Evolutionary conservation across 2,329 filamentous ascomycete genomes (phyloP), one percentile per base, ranked within the genome.

Genomic region (Pleoardoris graminearum): DNA sequence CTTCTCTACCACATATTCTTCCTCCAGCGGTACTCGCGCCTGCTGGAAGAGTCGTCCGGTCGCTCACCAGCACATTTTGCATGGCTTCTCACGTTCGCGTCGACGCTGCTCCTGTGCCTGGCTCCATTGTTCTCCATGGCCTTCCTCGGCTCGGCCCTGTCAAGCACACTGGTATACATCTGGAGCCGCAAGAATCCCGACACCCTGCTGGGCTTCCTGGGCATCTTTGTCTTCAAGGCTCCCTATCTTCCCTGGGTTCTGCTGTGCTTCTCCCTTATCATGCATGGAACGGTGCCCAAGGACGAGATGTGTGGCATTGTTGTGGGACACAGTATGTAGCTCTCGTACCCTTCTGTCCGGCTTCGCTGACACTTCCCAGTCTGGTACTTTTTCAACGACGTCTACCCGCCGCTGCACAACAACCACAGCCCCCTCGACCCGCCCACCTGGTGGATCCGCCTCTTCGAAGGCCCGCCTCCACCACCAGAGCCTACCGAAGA

Each of bases 1-100:
- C 86, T 99, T 35, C 82, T 97, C 63, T 97, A 97, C 80, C 93
- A 97, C 74, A 89, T 97, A 73, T 99, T 97, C 82, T 99, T 99
- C 77, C 87, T 97, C 52, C 92, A 97, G 72, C 89, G 94, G 51
- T 99, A 99, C 75, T 92, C 93, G 6, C 89, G 94, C 45, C 88
- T 97, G 37, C 85, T 99, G 41, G 94, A 99, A 76, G 93, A 97
- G 75, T 91, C 90, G 0, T 91, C 91, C n/a, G 90, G 91, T 35
- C 85, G 90, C 37, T 95, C 90, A 4, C 89, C 93, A 1, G 94
- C 94, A 3, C 88, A 95, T 69, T 99, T 97, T 78, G 91, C 91
- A 5, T 99, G 93, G 92, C 81, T 99, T 16, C 82, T 99, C 1
- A 79, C 94, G 47, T 97, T 96, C 72, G 87, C 91, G 51, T 91